Evolutionary conservation across 2,329 filamentous ascomycete genomes (phyloP).

Genomic region (Phoma herbarum): DNA sequence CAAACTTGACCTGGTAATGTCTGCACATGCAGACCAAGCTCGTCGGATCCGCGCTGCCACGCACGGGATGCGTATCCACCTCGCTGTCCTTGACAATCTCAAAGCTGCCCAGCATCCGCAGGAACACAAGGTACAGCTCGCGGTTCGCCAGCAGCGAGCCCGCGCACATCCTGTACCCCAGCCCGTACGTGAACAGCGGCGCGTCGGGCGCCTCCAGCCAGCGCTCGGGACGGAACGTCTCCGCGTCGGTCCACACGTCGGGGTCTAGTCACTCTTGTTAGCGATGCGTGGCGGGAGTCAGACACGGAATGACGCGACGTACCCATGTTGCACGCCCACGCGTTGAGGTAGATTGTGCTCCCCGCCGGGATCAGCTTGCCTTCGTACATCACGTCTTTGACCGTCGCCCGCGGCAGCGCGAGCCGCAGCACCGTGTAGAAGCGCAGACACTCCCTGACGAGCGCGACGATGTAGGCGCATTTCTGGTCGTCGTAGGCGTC

Average conservation of each 20-base stretch:
- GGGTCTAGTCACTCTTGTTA: conserved; percentile 50
- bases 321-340: conserved; percentile 76
- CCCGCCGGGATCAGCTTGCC: conserved; percentile 68
- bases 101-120: conserved; percentile 69
- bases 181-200: conserved; percentile 70
- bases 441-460: conserved; percentile 69
- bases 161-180: conserved; percentile 74
- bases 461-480: conserved; percentile 69
- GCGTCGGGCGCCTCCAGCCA: conserved; percentile 71
- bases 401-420: conserved; percentile 68
- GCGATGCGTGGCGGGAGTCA: neutral
- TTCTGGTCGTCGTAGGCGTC: conserved; percentile 70
- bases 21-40: conserved; percentile 69
- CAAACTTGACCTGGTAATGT: conserved; percentile 66
- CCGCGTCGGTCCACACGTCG: conserved; percentile 66
- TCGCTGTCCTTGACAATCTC: conserved; percentile 64
- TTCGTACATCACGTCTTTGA: conserved; percentile 67
- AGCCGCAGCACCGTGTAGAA: conserved; percentile 71
- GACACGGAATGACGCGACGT: neutral
- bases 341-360: conserved; percentile 71
- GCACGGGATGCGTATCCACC: conserved; percentile 67
- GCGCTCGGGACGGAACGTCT: conserved; percentile 67
- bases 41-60: conserved; percentile 67
- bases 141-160: conserved; percentile 70
- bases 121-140: conserved; percentile 71